Conservation (phyloP, 371 early-diverging fungal genomes). For the Saksenaea vasiformis region DNA sequence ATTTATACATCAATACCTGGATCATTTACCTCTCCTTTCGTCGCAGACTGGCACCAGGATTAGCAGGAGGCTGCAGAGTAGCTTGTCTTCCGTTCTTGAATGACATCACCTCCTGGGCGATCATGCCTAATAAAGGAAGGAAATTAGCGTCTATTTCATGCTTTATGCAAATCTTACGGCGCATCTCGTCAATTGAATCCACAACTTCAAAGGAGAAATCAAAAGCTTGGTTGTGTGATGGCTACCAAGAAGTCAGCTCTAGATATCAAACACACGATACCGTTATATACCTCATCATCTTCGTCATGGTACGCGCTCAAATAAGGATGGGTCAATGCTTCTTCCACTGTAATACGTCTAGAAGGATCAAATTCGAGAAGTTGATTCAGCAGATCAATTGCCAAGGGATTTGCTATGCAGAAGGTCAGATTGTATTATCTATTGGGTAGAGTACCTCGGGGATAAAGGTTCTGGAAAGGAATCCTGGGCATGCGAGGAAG, state of each 20-base stretch:
- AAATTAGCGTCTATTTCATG: background rate
- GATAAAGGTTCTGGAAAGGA: slow-evolving; percentile 84
- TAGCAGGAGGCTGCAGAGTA: slow-evolving; percentile 21
- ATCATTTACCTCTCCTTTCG: slow-evolving; percentile 46
- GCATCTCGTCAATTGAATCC: slow-evolving; percentile 87
- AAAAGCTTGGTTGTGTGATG: slow-evolving; percentile 70
- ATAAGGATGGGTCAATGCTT: slow-evolving; percentile 83
- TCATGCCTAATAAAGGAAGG: slow-evolving; percentile 58
- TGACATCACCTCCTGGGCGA: slow-evolving; percentile 85
- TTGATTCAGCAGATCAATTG: slow-evolving; percentile 81
- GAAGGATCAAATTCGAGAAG: slow-evolving; percentile 82
- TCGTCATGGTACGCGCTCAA: slow-evolving; percentile 76
- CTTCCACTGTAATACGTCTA: slow-evolving; percentile 79
- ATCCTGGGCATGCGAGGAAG: slow-evolving; percentile 88
- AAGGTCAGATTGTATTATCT: background rate
- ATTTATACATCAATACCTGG: background rate
- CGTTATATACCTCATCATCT: slow-evolving; percentile 65
- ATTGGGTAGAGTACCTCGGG: slow-evolving; percentile 40
- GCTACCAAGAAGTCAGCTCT: slow-evolving; percentile 28
- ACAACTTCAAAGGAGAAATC: slow-evolving; percentile 93
- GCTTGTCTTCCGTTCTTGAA: slow-evolving; percentile 53
- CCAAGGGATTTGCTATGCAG: slow-evolving; percentile 55
- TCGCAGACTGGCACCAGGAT: slow-evolving; percentile 37
- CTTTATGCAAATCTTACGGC: slow-evolving; percentile 53
- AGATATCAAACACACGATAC: background rate